Percentiles rank a stretch among this genome's conserved stretches.
These are phyloP conservation scores for Thoreauomyces humboldtii DNA, from an alignment of 192 early-diverging fungal genomes.

Conservation along the genomic window DNA sequence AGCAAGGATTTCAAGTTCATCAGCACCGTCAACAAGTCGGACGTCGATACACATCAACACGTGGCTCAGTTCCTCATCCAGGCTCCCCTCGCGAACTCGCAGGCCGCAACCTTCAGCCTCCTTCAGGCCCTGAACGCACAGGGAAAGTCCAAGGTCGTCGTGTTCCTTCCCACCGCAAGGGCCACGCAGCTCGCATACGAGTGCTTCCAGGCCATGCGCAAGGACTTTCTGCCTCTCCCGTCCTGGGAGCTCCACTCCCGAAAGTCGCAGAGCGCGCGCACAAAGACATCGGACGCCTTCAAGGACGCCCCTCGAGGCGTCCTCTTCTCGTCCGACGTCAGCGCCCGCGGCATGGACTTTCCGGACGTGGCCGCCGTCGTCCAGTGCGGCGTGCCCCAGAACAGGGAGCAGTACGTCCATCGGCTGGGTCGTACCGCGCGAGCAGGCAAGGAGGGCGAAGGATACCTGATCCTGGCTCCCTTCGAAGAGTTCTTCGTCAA, in stretches of 20 bases:
- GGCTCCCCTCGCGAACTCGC: slow-evolving; percentile 74
- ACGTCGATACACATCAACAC: slow-evolving; percentile 80
- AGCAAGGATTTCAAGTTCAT: slow-evolving; percentile 83
- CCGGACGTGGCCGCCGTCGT: slow-evolving; percentile 82
- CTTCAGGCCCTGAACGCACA: slow-evolving; percentile 74
- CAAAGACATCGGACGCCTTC: slow-evolving; percentile 81
- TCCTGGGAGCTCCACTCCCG: slow-evolving; percentile 64
- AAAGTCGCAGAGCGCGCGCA: slow-evolving; percentile 56
- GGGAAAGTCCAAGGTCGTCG: slow-evolving; percentile 66
- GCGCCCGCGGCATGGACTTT: slow-evolving; percentile 93
- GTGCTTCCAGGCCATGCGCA: slow-evolving; percentile 40
- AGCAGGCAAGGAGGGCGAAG: slow-evolving; percentile 83
- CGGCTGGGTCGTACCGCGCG: slow-evolving; percentile 93
- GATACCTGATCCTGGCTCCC: slow-evolving; percentile 69
- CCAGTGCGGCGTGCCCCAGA: slow-evolving; percentile 70
- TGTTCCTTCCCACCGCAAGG: slow-evolving; percentile 81
- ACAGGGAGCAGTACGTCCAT: slow-evolving; percentile 67
- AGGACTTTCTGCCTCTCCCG: not conserved
- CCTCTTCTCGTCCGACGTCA: slow-evolving; percentile 86
- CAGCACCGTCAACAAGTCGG: slow-evolving; percentile 79
- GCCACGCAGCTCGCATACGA: slow-evolving; percentile 27
- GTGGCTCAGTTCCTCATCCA: slow-evolving; percentile 77
- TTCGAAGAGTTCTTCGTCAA: slow-evolving; percentile 72
- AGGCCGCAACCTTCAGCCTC: slow-evolving; percentile 72
- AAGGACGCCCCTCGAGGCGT: slow-evolving; percentile 91